A percentile compares a stretch with the other conserved stretches of the same genome.
These are phyloP conservation scores for Acanthamoeba healyi DNA, from an alignment of 208 protist species.

Conservation along the genomic window DNA sequence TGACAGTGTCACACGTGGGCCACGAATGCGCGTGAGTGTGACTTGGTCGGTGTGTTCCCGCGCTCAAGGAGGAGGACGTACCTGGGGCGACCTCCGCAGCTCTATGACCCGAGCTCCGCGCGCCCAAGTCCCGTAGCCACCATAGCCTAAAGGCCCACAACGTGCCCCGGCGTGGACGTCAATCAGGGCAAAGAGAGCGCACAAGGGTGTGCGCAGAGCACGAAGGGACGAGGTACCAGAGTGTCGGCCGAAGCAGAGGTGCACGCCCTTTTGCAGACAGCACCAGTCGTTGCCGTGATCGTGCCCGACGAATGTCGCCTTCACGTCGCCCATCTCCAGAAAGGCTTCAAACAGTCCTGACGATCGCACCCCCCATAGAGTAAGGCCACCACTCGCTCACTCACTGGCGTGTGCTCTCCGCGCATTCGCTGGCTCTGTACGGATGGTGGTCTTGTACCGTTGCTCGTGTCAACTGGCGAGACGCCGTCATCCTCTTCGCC, in stretches of 20 bases:
- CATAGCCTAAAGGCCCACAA: conserved; percentile 76
- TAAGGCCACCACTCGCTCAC: too few species aligned
- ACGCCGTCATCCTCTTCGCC: not conserved
- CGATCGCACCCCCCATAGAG: not conserved
- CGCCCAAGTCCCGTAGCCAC: conserved; percentile 77
- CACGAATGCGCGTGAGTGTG: not conserved
- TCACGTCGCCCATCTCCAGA: conserved; percentile 61
- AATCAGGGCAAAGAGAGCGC: too few species aligned
- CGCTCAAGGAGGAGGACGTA: not conserved
- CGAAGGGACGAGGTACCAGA: not conserved
- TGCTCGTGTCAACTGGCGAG: not conserved
- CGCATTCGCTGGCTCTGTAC: not conserved
- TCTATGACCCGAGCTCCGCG: conserved; percentile 68
- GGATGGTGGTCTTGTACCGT: too few species aligned
- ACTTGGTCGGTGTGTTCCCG: too few species aligned
- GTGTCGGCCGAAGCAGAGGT: not conserved
- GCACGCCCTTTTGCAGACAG: not conserved
- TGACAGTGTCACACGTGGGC: not conserved
- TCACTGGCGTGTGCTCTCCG: not conserved
- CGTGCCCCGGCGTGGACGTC: not conserved
- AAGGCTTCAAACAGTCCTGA: conserved; percentile 45
- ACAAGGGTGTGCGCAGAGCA: too few species aligned
- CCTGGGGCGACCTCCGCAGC: not conserved
- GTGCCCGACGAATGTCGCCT: conserved; percentile 76
- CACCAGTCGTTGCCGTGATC: conserved; percentile 84